Evolutionary conservation across 306 rosid species (phyloP).

Genomic region (Macrotyloma uniflorum): DNA sequence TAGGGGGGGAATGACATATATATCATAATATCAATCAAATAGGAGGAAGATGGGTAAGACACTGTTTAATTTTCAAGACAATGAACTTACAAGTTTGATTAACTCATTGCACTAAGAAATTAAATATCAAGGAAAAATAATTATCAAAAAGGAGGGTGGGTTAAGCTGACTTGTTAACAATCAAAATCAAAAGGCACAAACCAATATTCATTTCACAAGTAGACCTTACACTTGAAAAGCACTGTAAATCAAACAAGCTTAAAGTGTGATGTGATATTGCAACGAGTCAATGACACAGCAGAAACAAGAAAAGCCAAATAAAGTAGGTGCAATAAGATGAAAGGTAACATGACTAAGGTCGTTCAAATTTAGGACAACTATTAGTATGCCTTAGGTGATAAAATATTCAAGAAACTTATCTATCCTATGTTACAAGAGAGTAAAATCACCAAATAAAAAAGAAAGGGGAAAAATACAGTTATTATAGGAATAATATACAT

Average conservation of each 20-base stretch:
- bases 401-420: background rate
- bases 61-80: constrained; percentile 3
- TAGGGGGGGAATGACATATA: background rate
- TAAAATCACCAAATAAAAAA: background rate
- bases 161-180: background rate
- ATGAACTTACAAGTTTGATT: background rate
- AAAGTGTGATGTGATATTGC: background rate
- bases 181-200: background rate
- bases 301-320: constrained; percentile 9
- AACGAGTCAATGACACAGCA: background rate
- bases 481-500: background rate
- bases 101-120: background rate
- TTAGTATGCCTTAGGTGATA: background rate
- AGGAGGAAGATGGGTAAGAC: background rate
- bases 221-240: constrained; percentile 22
- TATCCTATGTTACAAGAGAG: background rate
- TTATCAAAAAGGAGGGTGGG: background rate
- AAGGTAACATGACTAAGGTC: background rate
- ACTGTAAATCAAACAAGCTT: constrained; percentile 10
- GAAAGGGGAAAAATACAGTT: background rate
- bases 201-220: background rate
- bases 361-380: constrained; percentile 16
- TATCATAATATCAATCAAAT: background rate
- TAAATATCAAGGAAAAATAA: background rate
- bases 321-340: constrained; percentile 17